Conservation (phyloP, 805 yeast genomes). For the Kodamaea nitidulidarum region DNA sequence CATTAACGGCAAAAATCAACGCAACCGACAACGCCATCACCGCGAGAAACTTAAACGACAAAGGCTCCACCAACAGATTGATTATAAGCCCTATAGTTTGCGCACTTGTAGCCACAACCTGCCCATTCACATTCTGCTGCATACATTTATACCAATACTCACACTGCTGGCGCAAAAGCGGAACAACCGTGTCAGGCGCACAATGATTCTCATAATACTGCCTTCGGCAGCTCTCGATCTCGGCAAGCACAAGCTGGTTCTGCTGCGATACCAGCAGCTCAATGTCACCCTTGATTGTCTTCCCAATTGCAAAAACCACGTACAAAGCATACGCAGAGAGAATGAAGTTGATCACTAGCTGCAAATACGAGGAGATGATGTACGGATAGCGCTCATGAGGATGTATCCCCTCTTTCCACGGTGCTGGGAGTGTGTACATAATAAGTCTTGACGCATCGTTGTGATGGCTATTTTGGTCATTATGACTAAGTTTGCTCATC, state of each 20-base stretch:
- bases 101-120: constrained; percentile 53
- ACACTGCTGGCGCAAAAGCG: constrained; percentile 57
- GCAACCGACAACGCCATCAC: constrained; percentile 44
- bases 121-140: constrained; percentile 54
- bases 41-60: constrained; percentile 55
- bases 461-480: no score
- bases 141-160: constrained; percentile 63
- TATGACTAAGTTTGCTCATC: no score
- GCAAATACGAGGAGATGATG: constrained; percentile 57
- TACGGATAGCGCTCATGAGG: constrained; percentile 56
- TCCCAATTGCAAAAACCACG: constrained; percentile 40
- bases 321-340: constrained; percentile 45
- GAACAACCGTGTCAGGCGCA: constrained; percentile 49
- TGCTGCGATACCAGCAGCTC: constrained; percentile 46
- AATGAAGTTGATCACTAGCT: constrained; percentile 47
- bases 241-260: constrained; percentile 42
- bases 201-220: constrained; percentile 56
- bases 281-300: constrained; percentile 53
- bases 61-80: constrained; percentile 63
- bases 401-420: constrained; percentile 51
- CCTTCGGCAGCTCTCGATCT: constrained; percentile 51
- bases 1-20: constrained; percentile 53
- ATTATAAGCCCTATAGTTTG: constrained; percentile 58
- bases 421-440: constrained; percentile 42
- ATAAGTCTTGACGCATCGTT: background rate